phyloP scores from a whole-genome alignment of 768 basidiomycete genomes.

The Rhodotorula sphaerocarpa region DNA sequence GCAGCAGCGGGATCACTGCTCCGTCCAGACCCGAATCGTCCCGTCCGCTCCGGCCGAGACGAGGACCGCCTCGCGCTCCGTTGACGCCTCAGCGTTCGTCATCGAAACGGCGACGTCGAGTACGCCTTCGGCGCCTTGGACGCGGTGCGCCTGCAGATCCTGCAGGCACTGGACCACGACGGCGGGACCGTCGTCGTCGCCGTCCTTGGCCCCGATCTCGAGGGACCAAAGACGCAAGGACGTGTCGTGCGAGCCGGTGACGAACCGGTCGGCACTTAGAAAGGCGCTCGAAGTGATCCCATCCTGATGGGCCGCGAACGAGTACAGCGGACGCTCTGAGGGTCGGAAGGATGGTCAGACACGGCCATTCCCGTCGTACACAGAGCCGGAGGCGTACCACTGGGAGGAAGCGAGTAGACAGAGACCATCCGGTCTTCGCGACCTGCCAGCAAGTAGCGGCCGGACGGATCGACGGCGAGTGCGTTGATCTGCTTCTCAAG shows the following conservation, averaged over 20 bases:
- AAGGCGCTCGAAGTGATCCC: conserved; percentile 85
- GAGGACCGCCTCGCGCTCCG: conserved; percentile 72
- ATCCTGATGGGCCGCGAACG: conserved; percentile 82
- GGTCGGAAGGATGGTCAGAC: not conserved
- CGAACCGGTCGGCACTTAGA: conserved; percentile 60
- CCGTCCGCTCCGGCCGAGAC: conserved; percentile 95
- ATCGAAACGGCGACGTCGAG: conserved; percentile 80
- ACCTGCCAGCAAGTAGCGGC: conserved; percentile 76
- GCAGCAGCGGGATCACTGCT: not conserved
- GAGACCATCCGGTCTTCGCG: conserved; percentile 91
- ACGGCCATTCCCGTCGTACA: not conserved
- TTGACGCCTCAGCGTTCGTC: too few species aligned
- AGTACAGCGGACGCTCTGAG: conserved; percentile 73
- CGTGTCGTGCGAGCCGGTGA: conserved; percentile 87
- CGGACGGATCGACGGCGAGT: conserved; percentile 80
- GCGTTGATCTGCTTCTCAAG: conserved; percentile 72
- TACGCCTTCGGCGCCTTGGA: conserved; percentile 84
- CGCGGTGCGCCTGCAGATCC: conserved; percentile 78
- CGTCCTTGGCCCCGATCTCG: too few species aligned
- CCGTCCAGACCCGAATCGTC: conserved; percentile 65
- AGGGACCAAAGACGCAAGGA: conserved; percentile 87
- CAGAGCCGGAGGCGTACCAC: conserved; percentile 52
- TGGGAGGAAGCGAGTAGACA: conserved; percentile 66
- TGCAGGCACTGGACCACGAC: conserved; percentile 67
- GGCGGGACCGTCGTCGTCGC: not conserved